Evolutionary conservation across 257 asterid genomes (phyloP).

Genomic region (Echites panduratus): DNA sequence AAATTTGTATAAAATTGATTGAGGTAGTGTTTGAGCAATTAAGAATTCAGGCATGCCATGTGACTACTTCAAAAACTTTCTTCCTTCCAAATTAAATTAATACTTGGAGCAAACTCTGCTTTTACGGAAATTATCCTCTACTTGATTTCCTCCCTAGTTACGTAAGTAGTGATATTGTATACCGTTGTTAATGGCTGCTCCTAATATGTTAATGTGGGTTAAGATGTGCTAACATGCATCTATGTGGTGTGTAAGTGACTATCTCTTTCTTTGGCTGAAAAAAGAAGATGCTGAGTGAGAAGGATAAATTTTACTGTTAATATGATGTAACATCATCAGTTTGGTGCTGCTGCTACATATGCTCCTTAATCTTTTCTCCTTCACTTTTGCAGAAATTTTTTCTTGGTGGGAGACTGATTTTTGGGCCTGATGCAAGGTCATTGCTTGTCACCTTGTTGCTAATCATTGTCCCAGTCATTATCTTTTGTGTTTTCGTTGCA

Average conservation of each 20-base stretch:
- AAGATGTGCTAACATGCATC: not conserved
- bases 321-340: not conserved
- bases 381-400: conserved; percentile 72
- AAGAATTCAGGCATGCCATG: not conserved
- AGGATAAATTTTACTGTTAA: not conserved
- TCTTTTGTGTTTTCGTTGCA: conserved; percentile 89
- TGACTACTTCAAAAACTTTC: not conserved
- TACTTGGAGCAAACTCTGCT: not conserved
- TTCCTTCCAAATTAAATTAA: not conserved
- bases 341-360: not conserved
- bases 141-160: not conserved
- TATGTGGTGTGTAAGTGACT: not conserved
- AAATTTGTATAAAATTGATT: not conserved
- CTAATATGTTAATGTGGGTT: too few relatives aligned
- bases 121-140: not conserved
- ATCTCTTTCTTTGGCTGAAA: not conserved
- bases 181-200: not conserved
- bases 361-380: not conserved
- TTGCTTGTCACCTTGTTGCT: conserved; percentile 79
- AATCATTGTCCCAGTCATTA: conserved; percentile 65
- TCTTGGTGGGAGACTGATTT: conserved; percentile 88
- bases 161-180: not conserved
- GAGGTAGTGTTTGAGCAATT: not conserved
- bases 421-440: conserved; percentile 98
- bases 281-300: not conserved